A percentile compares a stretch with the other conserved stretches of the same genome.
Evolutionary conservation across 2,329 filamentous ascomycete species (phyloP).

Genomic region (Xylaria sp.): DNA sequence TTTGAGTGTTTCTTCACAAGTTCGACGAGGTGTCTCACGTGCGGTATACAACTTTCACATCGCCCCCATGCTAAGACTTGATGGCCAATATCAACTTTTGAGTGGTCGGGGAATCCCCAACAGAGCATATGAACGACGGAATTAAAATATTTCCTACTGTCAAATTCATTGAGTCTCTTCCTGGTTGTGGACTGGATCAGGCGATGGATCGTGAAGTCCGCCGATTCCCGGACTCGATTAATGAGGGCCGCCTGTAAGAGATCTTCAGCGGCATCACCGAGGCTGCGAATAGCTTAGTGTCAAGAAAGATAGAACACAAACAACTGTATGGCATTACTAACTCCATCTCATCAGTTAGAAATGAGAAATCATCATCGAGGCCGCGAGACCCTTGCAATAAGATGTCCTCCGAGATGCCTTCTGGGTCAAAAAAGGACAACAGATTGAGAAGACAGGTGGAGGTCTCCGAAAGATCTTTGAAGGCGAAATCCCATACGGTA

Average conservation of each 20-base stretch:
- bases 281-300: constrained; percentile 17
- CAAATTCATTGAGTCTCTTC: constrained; percentile 14
- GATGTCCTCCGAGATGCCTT: constrained; percentile 36
- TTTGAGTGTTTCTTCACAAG: constrained; percentile 29
- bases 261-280: constrained; percentile 29
- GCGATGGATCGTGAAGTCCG: constrained; percentile 34
- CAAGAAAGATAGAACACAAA: not conserved
- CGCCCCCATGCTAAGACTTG: constrained; percentile 36
- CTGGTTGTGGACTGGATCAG: constrained; percentile 33
- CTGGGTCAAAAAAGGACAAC: constrained; percentile 39
- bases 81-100: constrained; percentile 35
- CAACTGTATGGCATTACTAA: constrained; percentile 31
- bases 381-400: constrained; percentile 27
- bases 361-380: constrained; percentile 30
- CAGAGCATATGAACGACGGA: constrained; percentile 32
- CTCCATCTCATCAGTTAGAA: constrained; percentile 40
- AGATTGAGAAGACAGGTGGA: constrained; percentile 34
- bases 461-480: constrained; percentile 32
- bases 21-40: constrained; percentile 37
- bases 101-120: constrained; percentile 38
- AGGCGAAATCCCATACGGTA: constrained; percentile 40
- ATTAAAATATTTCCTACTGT: constrained; percentile 32
- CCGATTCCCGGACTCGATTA: constrained; percentile 26
- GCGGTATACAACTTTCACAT: constrained; percentile 40
- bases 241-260: constrained; percentile 33